These are phyloP conservation scores for Fusarium burgessii DNA, from an alignment of 2,329 filamentous ascomycete genomes.

Conservation along the genomic window DNA sequence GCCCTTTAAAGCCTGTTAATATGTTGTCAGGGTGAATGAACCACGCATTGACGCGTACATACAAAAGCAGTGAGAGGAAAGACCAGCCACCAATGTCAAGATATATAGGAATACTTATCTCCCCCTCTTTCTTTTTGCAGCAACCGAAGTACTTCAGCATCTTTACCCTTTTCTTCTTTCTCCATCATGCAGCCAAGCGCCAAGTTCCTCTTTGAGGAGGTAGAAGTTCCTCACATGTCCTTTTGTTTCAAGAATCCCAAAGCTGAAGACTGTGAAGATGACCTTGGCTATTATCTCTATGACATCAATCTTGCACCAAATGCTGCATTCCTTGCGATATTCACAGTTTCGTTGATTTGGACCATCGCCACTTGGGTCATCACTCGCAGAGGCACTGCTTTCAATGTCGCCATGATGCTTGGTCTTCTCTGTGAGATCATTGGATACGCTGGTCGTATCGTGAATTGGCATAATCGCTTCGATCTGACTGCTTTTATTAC, in stretches of 20 bases:
- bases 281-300: conserved; percentile 63
- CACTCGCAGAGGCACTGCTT: conserved; percentile 62
- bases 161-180: background rate
- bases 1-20: background rate
- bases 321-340: conserved; percentile 62
- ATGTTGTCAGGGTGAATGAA: background rate
- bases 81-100: too few relatives aligned
- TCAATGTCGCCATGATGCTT: conserved; percentile 64
- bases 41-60: background rate
- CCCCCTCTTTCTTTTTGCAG: background rate
- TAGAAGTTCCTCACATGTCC: conserved; percentile 34
- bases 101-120: background rate
- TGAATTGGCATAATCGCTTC: conserved; percentile 67
- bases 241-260: conserved; percentile 48
- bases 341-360: conserved; percentile 57
- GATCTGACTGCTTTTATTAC: conserved; percentile 61
- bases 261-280: conserved; percentile 47
- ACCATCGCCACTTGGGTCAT: conserved; percentile 56
- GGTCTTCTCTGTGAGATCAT: conserved; percentile 68
- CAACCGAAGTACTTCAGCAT: background rate
- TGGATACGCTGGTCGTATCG: conserved; percentile 69
- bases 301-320: conserved; percentile 64
- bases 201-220: conserved; percentile 37
- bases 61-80: background rate
- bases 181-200: conserved; percentile 18